These are phyloP conservation scores for Leucocoprinus leucothites DNA, from an alignment of 768 basidiomycete species.

Conservation along the genomic window DNA sequence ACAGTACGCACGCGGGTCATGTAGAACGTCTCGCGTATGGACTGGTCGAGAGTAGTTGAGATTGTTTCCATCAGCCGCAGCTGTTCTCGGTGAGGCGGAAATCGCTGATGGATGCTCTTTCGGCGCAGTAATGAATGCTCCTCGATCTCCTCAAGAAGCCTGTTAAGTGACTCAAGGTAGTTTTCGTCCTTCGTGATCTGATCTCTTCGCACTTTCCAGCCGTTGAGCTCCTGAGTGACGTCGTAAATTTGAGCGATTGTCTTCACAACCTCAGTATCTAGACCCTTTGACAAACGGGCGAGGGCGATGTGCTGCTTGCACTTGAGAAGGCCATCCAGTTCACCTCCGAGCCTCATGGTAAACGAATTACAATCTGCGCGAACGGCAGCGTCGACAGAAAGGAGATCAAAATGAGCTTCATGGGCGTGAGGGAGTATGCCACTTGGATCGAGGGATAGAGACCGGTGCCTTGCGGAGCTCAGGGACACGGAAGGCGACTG, in stretches of 20 bases:
- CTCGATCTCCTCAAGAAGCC: conserved; percentile 29
- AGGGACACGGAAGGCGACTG: conserved; percentile 19
- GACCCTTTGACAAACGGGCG: conserved; percentile 49
- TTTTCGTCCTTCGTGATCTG: neutral
- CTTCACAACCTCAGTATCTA: conserved; percentile 41
- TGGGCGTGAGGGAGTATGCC: conserved; percentile 9
- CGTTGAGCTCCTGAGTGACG: conserved; percentile 32
- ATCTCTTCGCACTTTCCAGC: conserved; percentile 25
- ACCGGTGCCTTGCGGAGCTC: neutral
- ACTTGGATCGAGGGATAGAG: conserved; percentile 9
- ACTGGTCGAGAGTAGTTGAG: conserved; percentile 38
- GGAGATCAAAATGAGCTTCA: conserved; percentile 55
- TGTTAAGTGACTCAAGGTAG: conserved; percentile 31
- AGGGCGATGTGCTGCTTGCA: conserved; percentile 47
- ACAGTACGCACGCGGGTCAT: conserved; percentile 45
- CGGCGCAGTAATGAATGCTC: conserved; percentile 22
- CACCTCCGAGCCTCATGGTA: conserved; percentile 59
- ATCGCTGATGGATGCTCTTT: conserved; percentile 31
- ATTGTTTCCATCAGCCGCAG: conserved; percentile 53
- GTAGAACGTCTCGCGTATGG: conserved; percentile 46
- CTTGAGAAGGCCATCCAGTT: conserved; percentile 45
- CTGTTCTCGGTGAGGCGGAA: conserved; percentile 52
- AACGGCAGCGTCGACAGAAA: conserved; percentile 60
- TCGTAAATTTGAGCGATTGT: conserved; percentile 22
- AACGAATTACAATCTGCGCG: conserved; percentile 70